These are phyloP conservation scores for Heritiera littoralis DNA, from an alignment of 345 rosid species.

Conservation along the genomic window DNA sequence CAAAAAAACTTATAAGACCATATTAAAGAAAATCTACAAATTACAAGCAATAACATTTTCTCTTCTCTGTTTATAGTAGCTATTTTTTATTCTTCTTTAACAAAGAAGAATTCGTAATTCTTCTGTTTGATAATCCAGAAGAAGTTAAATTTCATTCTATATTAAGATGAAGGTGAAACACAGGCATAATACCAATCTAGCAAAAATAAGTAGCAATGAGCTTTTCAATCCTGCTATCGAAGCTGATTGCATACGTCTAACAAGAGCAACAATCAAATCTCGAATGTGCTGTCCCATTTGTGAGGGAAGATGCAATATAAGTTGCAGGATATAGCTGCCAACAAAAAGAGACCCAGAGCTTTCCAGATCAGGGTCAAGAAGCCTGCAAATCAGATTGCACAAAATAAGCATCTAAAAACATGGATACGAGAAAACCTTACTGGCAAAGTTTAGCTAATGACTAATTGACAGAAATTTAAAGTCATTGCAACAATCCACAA, in stretches of 20 bases:
- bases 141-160: not conserved
- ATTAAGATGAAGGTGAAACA: not conserved
- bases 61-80: not conserved
- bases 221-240: constrained; percentile 69
- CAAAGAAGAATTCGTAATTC: too few species aligned
- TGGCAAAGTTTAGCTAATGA: too few species aligned
- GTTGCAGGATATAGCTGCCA: constrained; percentile 77
- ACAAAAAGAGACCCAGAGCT: constrained; percentile 92
- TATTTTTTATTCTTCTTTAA: too few species aligned
- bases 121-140: constrained; percentile 1
- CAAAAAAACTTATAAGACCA: not conserved
- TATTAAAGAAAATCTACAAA: not conserved
- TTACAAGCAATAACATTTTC: not conserved
- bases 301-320: constrained; percentile 82
- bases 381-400: constrained; percentile 51
- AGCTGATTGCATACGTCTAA: constrained; percentile 84
- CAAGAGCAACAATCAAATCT: constrained; percentile 78
- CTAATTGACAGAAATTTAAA: not conserved
- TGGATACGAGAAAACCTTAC: not conserved
- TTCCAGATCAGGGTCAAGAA: constrained; percentile 79
- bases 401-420: constrained; percentile 25
- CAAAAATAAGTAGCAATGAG: constrained; percentile 83
- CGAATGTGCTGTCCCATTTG: constrained; percentile 83
- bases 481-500: not conserved
- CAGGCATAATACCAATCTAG: constrained; percentile 68